A percentile compares a stretch with the other conserved stretches of the same genome.
phyloP scores from a whole-genome alignment of 495 filamentous ascomycete species.

The Tuber brumale region DNA sequence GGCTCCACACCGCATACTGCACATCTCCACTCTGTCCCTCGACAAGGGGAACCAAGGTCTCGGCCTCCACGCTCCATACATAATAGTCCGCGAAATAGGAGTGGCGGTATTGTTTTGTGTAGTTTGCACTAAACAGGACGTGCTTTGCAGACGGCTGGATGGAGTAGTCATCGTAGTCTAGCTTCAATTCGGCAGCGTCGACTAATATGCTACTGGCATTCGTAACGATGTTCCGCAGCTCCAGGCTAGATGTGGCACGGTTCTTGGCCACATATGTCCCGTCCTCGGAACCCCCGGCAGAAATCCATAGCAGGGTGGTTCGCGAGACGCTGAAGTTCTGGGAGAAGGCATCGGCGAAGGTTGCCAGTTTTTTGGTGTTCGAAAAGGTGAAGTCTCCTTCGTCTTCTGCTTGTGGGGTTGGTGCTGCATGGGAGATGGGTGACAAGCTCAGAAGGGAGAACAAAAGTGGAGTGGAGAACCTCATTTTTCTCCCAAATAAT shows the following conservation, averaged over 20 bases:
- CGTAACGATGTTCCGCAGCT: conserved; percentile 50
- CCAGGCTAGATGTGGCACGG: conserved; percentile 42
- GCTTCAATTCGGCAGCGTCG: conserved; percentile 24
- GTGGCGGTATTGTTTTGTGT: conserved; percentile 54
- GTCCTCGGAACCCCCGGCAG: conserved; percentile 43
- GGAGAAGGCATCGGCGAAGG: conserved; percentile 46
- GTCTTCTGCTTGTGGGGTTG: conserved; percentile 7
- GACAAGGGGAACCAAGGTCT: conserved; percentile 46
- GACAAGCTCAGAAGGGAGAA: conserved; percentile 10
- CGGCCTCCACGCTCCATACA: conserved; percentile 49
- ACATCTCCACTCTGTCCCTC: conserved; percentile 50
- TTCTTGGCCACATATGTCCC: conserved; percentile 47
- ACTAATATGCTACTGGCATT: conserved; percentile 49
- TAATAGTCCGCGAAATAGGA: conserved; percentile 56
- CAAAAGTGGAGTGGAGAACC: not conserved
- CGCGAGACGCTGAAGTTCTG: conserved; percentile 31
- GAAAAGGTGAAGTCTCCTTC: not conserved
- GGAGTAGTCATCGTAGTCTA: conserved; percentile 42
- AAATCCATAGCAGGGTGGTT: conserved; percentile 46
- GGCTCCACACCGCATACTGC: conserved; percentile 52
- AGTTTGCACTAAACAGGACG: conserved; percentile 52
- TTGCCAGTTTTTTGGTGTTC: conserved; percentile 42
- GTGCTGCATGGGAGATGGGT: conserved; percentile 15
- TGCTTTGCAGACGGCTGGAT: conserved; percentile 47
- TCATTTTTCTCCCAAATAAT: not conserved